A percentile compares a stretch with the other conserved stretches of the same genome.
These are phyloP conservation scores for Hibiscus mutabilis DNA, from an alignment of 345 rosid species.

Conservation along the genomic window DNA sequence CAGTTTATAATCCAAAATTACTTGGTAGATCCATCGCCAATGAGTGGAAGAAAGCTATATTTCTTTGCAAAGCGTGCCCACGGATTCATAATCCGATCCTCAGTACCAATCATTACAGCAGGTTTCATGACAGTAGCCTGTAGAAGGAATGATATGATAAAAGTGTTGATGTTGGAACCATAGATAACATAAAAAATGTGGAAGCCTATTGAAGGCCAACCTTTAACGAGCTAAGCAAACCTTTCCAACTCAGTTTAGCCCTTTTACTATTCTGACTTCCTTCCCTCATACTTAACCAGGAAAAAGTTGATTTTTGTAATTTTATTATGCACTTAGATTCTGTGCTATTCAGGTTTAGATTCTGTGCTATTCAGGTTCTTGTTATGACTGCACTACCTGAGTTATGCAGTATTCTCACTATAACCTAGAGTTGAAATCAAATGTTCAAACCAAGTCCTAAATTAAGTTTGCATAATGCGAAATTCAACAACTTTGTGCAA, in stretches of 20 bases:
- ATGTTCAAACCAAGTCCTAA: background rate
- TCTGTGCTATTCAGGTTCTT: background rate
- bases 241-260: background rate
- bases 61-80: conserved; percentile 60
- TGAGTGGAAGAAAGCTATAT: conserved; percentile 68
- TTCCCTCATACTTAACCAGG: background rate
- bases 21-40: conserved; percentile 87
- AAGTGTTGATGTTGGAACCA: background rate
- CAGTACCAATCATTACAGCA: conserved; percentile 89
- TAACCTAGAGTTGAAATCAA: background rate
- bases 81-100: conserved; percentile 75
- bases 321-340: background rate
- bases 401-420: too few relatives aligned
- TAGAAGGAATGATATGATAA: conserved; percentile 20
- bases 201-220: background rate
- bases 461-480: background rate
- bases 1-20: conserved; percentile 21
- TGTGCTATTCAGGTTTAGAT: background rate
- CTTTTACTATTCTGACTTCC: background rate
- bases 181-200: background rate
- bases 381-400: background rate
- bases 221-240: background rate
- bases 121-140: conserved; percentile 95
- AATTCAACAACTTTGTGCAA: background rate
- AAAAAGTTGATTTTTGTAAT: background rate